Conservation (phyloP, 805 yeast species). For the Candida ficus region DNA sequence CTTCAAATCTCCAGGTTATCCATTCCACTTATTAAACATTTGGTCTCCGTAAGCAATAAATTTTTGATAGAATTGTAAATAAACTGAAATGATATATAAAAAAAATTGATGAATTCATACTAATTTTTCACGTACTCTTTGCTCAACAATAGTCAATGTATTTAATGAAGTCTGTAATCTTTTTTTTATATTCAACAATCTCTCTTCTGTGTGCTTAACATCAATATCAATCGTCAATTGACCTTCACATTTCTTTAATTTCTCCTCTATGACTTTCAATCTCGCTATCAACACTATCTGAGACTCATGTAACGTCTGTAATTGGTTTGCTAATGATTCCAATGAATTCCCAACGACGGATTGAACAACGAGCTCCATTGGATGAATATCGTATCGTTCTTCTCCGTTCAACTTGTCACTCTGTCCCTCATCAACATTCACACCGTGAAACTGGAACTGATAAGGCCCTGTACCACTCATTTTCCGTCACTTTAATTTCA, state of each 20-base stretch:
- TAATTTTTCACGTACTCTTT: constrained; percentile 9
- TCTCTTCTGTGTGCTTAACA: constrained; percentile 16
- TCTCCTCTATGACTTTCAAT: constrained; percentile 35
- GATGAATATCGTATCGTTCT: constrained; percentile 38
- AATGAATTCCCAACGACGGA: constrained; percentile 48
- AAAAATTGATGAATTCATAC: not conserved
- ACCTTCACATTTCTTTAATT: constrained; percentile 26
- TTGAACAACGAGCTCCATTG: constrained; percentile 56
- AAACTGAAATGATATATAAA: not conserved
- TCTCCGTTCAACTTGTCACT: not conserved
- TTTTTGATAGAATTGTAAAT: not conserved
- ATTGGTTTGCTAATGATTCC: constrained; percentile 44
- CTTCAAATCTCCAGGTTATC: constrained; percentile 71
- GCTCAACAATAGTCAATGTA: constrained; percentile 33
- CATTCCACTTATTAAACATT: constrained; percentile 51
- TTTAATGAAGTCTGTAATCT: constrained; percentile 21
- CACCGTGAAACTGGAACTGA: constrained; percentile 16
- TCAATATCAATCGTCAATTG: constrained; percentile 19
- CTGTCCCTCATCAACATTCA: not conserved
- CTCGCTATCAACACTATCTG: constrained; percentile 49
- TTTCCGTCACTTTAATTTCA: too few relatives aligned
- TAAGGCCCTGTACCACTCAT: not conserved
- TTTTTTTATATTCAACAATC: constrained; percentile 23
- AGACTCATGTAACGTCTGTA: constrained; percentile 50
- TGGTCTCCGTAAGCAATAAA: constrained; percentile 22